Base-by-base conservation (phyloP, 805 yeast genomes). In the Yarrowia bubula region DNA sequence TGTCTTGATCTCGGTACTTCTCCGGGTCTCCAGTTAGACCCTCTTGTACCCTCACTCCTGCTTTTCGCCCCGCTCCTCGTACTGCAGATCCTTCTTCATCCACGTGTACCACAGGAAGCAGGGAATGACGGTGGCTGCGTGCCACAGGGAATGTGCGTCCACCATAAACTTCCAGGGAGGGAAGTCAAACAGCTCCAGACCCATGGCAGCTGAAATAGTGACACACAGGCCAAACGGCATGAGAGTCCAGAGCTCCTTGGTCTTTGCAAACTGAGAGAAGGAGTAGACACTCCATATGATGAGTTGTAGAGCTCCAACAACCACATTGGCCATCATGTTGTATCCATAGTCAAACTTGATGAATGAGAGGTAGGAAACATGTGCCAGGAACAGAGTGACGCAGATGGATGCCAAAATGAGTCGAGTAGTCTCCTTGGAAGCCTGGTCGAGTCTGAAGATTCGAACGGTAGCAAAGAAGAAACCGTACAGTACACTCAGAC, bases 101-200 rank as follows among this genome's bases (percentile, higher is more conserved):
- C 80, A 81, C 65, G 82, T 83, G 74, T 88, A 92, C 84, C 96
- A 84, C 67, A 83, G 82, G 66, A 84, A 77, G 0, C 93, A 85
- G 0, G 98, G 98, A 71, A 90, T 74, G 1, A 92, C 86, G 0
- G 99, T 95, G 18, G 90, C 84, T 32, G 89, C 80, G 74, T 95
- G 99, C 99, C 99, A 95, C 43, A 93, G 71, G 0, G 97, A 85
- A 75, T 95, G 99, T 0, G 97, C 96, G 76, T 95, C 99, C 0
- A 95, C 70, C 43, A 89, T 80, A 69, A 82, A 88, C 60, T 71
- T 77, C 42, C 88, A 73, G 14, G 89, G 95, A 4, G 96, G 83
- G 74, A 95, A 95, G 75, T 93, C 99, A 75, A 92, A 89, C 41
- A 93, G 76, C 74, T 93, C 99, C 69, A 93, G 83, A n/a, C 88